Base-by-base conservation (phyloP, 108 stramenopile species). In the Cyclotella sp. region DNA sequence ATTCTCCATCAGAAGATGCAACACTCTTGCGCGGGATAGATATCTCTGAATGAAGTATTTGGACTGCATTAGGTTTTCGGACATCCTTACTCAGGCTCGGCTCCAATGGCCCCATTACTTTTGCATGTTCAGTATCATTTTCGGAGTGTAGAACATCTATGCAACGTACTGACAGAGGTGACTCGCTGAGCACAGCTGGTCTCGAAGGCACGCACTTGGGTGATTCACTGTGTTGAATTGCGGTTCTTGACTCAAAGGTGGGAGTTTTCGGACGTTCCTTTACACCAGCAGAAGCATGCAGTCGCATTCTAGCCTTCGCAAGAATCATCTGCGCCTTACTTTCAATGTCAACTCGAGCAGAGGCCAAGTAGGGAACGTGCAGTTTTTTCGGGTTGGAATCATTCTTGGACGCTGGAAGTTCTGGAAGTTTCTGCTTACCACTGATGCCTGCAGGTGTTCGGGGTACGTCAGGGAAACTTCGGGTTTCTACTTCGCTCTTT, bases 281-380 rank as follows among this genome's bases (percentile, higher is more conserved):
- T 13, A 26, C 26, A 24, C 39, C 19, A 40, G 54, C 24, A 13
- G 75, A 61, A 47, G 79, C 27, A 70, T 76, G 70, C 46, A 72
- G 24, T 9, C 81, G 70, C 70, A 70, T 71, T 26, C 81, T 70
- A 28, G 81, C 81, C 39, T 62, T 57, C 8, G 81, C 81, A 28
- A 82, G 66, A 72, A 82, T 73, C 30, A 76, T 64, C 34, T 82
- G 75, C 16, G 81, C 75, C 65, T 72, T 76, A 47, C 65, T 75
- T 43, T 76, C 67, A 42, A 76, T 72, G 42, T 43, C 61, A 57
- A n/a, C 16, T 41, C 45, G 58, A 16, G 49, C 10, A 53, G 58
- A 52, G n/a, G 60, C 6, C 49, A 51, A 42, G 46, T 53, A 8
- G 43, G 66, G 34, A 45, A 60, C 68, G 18, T 57, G 39, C 19